Evolutionary conservation across 345 rosid genomes (phyloP), one percentile per base, ranked within the genome.

Genomic region (Camelina hispida): DNA sequence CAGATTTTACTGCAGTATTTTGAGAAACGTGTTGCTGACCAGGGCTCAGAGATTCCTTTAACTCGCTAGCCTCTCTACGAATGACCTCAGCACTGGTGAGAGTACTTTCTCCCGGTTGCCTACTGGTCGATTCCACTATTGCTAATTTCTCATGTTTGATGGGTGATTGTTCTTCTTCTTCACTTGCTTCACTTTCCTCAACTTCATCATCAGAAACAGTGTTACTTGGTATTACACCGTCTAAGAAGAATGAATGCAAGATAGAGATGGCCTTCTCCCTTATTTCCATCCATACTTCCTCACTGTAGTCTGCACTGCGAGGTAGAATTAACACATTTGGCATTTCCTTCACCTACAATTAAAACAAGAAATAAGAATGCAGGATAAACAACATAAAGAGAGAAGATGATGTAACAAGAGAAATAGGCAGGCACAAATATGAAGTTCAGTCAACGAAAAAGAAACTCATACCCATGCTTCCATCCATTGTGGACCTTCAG

Each of bases 401-500:
- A 42, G 43, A 4, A 52, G 6, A 52, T 18, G 34, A 53, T 13
- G 75, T n/a, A 51, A 65, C 35, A 23, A 23, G 52, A 34, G 32
- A 60, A 14, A 2, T 25, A 17, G 2, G 56, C 20, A 65, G 53
- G 51, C 15, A 16, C 13, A 52, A 14, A 73, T 51, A 43, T 66
- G 65, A 56, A 73, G 34, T 52, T 51, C 4, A 52, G 17, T 25
- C 12, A 52, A 17, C 2, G 6, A 59, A 38, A 47, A 47, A 14
- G 30, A 50, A 66, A 77, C 2, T 10, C 87, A 80, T 91, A 96
- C 99, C 99, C 99, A 93, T 64, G 98, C 99, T 89, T 96, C 99
- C 98, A 96, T 93, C 99, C 98, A 96, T 20, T 91, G 98, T 23
- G 99, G 99, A 65, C 99, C 98, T 85, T 96, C 99, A 62, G 87